Evolutionary conservation across 148 eudicot species (phyloP).

Genomic region (Limonium bicolor): DNA sequence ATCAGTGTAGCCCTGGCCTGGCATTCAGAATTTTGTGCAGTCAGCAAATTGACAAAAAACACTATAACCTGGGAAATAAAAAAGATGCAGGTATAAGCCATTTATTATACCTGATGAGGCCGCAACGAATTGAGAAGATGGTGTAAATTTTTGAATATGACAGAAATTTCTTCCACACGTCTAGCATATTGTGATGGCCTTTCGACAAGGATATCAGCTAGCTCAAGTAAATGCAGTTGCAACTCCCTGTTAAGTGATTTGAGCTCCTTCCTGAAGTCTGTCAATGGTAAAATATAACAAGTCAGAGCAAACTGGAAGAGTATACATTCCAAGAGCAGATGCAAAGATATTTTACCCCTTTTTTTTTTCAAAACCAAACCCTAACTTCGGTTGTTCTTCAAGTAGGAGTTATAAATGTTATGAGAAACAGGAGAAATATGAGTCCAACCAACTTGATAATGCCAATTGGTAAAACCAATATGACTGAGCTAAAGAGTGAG

Average conservation of each 20-base stretch:
- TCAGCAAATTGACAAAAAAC: constrained; percentile 19
- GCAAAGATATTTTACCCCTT: not conserved
- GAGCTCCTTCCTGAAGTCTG: constrained; percentile 84
- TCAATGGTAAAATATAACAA: not conserved
- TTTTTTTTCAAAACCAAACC: not conserved
- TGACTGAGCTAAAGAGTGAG: no score
- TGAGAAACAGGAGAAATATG: no score
- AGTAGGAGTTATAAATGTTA: no score
- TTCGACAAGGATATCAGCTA: constrained; percentile 86
- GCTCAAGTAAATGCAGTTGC: constrained; percentile 85
- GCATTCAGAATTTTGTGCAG: constrained; percentile 28
- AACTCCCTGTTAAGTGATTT: constrained; percentile 75
- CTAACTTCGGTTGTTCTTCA: no score
- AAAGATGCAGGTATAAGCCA: not conserved
- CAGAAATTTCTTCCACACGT: constrained; percentile 88
- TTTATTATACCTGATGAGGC: constrained; percentile 68
- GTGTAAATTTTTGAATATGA: constrained; percentile 79
- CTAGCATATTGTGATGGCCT: constrained; percentile 91
- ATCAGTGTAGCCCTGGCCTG: constrained; percentile 89
- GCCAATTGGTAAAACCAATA: no score
- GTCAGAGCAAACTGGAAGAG: no score
- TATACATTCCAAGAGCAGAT: no score
- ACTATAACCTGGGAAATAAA: not conserved
- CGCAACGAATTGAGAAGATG: constrained; percentile 86
- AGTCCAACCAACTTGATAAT: no score